A percentile compares a stretch with the other conserved stretches of the same genome.
Evolutionary conservation across 139 green algal genomes (phyloP).

Genomic region (Zygnema cylindricum): DNA sequence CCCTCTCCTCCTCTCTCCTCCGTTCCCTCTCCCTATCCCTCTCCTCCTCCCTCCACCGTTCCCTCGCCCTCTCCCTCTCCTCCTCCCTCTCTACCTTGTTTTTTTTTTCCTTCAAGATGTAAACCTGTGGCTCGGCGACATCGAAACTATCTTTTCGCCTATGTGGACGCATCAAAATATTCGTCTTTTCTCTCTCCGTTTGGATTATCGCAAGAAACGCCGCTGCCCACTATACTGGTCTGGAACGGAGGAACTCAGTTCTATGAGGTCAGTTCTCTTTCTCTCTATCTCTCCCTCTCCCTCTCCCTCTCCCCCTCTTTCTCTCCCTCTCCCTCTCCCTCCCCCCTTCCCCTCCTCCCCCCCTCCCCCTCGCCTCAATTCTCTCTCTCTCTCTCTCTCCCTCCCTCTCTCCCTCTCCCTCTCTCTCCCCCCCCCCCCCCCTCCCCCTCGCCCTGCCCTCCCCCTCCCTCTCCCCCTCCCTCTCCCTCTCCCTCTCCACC

Average conservation of each 20-base stretch:
- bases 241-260: conserved; percentile 18
- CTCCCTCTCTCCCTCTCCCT: too few relatives aligned
- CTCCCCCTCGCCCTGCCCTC: too few relatives aligned
- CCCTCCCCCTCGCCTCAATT: too few relatives aligned
- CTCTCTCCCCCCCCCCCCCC: too few relatives aligned
- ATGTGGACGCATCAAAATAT: conserved; percentile 22
- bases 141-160: not conserved
- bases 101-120: not conserved
- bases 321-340: not conserved
- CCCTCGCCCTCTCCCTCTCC: not conserved
- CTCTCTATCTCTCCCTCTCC: not conserved
- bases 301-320: not conserved
- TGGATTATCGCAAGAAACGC: not conserved
- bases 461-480: too few relatives aligned
- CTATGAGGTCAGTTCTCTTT: conserved; percentile 1
- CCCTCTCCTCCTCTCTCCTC: not conserved
- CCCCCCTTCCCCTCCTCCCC: not conserved
- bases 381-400: too few relatives aligned
- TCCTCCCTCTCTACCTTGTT: not conserved
- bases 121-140: not conserved
- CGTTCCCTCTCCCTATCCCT: not conserved
- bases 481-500: too few relatives aligned
- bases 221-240: not conserved
- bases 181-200: not conserved
- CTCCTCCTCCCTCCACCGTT: not conserved